Conservation (phyloP, 2,329 filamentous ascomycete genomes). For the Aspergillus sp. region DNA sequence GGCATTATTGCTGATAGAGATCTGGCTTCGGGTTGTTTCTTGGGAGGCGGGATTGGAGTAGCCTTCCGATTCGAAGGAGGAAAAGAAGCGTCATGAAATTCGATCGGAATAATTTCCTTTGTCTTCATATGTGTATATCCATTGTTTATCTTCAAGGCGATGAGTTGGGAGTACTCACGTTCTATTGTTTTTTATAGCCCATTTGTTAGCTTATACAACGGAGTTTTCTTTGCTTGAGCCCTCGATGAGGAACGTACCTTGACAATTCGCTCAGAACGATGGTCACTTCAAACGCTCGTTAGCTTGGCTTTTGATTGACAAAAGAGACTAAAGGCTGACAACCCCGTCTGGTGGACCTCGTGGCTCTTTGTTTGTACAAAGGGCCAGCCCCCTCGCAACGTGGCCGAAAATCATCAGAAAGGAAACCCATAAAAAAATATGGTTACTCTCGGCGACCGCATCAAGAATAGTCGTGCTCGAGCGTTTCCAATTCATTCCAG, state of each 20-base stretch:
- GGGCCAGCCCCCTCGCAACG: background rate
- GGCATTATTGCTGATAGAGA: conserved; percentile 3
- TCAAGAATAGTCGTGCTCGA: background rate
- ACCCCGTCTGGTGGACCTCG: background rate
- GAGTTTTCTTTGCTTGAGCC: conserved; percentile 25
- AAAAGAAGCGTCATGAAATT: conserved; percentile 34
- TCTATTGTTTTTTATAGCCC: conserved; percentile 27
- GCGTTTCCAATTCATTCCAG: background rate
- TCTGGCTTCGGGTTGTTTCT: conserved; percentile 1
- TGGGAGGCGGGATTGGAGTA: conserved; percentile 1
- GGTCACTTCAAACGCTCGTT: background rate
- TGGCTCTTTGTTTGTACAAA: conserved; percentile 1
- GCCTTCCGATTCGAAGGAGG: conserved; percentile 14
- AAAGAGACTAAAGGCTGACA: background rate
- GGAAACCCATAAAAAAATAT: background rate
- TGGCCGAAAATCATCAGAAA: background rate
- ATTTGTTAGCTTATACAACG: conserved; percentile 28
- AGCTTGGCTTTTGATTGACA: background rate
- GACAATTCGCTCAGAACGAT: background rate
- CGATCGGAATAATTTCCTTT: conserved; percentile 27
- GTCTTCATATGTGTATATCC: conserved; percentile 42
- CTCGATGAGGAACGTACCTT: background rate
- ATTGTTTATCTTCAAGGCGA: conserved; percentile 38
- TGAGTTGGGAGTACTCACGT: conserved; percentile 36
- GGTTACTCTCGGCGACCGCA: background rate